These are phyloP conservation scores for Russula lepida DNA, from an alignment of 768 basidiomycete species.

Conservation along the genomic window DNA sequence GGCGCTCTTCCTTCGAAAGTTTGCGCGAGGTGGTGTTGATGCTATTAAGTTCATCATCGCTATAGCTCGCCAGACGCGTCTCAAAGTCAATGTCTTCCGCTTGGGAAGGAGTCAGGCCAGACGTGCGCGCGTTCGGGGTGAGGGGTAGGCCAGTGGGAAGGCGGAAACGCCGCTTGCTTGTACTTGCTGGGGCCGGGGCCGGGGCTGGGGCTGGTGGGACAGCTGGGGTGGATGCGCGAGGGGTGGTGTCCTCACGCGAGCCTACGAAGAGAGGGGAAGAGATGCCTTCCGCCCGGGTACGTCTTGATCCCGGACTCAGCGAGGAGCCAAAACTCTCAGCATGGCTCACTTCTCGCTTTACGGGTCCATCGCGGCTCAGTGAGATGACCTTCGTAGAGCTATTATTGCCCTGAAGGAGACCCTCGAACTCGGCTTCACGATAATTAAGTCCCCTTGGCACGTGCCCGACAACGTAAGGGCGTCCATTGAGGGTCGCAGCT, in stretches of 20 bases:
- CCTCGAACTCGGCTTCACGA: constrained; percentile 75
- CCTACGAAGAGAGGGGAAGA: constrained; percentile 4
- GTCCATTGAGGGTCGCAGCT: constrained; percentile 72
- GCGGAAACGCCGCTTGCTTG: constrained; percentile 48
- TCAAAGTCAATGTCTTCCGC: constrained; percentile 79
- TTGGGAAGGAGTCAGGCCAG: constrained; percentile 56
- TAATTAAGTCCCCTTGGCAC: constrained; percentile 44
- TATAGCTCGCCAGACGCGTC: constrained; percentile 63
- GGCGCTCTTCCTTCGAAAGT: constrained; percentile 33
- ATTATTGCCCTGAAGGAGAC: constrained; percentile 49
- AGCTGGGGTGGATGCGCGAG: constrained; percentile 24
- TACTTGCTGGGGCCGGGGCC: constrained; percentile 23
- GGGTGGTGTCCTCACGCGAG: background rate
- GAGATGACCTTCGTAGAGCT: constrained; percentile 36
- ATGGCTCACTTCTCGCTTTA: constrained; percentile 14
- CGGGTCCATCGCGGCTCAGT: constrained; percentile 22
- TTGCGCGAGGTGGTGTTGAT: constrained; percentile 5
- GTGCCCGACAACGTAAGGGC: constrained; percentile 59
- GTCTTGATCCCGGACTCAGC: background rate
- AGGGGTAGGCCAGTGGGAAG: constrained; percentile 44
- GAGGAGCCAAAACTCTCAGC: background rate
- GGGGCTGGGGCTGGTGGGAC: constrained; percentile 3
- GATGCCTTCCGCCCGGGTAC: background rate
- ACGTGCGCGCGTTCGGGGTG: constrained; percentile 41
- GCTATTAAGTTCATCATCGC: constrained; percentile 33